Percentiles rank a stretch among this genome's conserved stretches.
These are phyloP conservation scores for Tolypocladium tropicale DNA, from an alignment of 2,329 filamentous ascomycete species.

Conservation along the genomic window DNA sequence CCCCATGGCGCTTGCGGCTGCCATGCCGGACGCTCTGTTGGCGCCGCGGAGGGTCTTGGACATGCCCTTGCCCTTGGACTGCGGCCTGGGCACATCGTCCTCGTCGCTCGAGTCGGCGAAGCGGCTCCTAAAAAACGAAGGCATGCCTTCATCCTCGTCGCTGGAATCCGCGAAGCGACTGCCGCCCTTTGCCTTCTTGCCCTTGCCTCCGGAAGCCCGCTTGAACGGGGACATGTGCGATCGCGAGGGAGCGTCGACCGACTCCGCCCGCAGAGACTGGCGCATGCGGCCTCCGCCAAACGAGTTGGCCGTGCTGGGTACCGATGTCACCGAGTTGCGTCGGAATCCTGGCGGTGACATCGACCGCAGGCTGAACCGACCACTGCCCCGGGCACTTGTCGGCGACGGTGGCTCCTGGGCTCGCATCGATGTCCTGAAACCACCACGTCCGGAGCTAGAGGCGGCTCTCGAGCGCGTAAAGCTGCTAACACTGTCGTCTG, in stretches of 20 bases:
- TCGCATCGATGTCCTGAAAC: constrained; percentile 69
- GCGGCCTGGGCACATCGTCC: constrained; percentile 7
- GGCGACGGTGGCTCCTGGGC: constrained; percentile 12
- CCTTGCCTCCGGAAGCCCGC: constrained; percentile 20
- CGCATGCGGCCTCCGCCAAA: constrained; percentile 26
- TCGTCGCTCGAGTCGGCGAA: constrained; percentile 34
- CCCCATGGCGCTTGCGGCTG: constrained; percentile 27
- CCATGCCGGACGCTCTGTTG: constrained; percentile 14
- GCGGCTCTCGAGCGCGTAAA: constrained; percentile 57
- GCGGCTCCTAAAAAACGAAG: constrained; percentile 39
- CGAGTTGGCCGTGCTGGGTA: constrained; percentile 20
- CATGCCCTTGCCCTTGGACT: constrained; percentile 20
- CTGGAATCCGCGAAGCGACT: constrained; percentile 54
- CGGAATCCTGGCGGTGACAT: constrained; percentile 52
- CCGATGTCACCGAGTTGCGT: constrained; percentile 27
- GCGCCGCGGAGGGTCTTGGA: constrained; percentile 19
- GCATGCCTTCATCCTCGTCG: constrained; percentile 38
- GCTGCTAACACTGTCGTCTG: constrained; percentile 68
- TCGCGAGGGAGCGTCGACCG: constrained; percentile 21
- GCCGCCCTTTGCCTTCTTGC: constrained; percentile 26
- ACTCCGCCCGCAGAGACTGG: constrained; percentile 31
- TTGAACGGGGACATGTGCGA: constrained; percentile 34
- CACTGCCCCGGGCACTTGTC: constrained; percentile 27
- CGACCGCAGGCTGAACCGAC: constrained; percentile 60
- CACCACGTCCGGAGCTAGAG: constrained; percentile 37